Evolutionary conservation across 139 green algal genomes (phyloP).

Genomic region (Tetraselmis striata): DNA sequence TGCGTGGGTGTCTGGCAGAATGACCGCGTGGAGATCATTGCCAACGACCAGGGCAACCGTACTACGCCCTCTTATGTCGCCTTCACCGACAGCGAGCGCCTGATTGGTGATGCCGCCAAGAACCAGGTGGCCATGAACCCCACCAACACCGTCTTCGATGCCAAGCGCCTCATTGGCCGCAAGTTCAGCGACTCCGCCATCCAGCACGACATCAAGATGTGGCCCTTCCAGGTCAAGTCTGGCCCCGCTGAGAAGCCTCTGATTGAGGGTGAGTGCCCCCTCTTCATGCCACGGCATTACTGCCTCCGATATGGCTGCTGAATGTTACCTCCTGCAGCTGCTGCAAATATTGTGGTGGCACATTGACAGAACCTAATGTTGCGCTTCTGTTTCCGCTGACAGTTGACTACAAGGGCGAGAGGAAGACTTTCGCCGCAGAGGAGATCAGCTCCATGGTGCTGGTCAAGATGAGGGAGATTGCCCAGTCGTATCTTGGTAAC

Average conservation of each 20-base stretch:
- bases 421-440: slow-evolving; percentile 87
- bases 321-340: too few relatives aligned
- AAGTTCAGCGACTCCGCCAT: slow-evolving; percentile 76
- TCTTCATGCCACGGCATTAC: too few relatives aligned
- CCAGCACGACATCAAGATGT: slow-evolving; percentile 90
- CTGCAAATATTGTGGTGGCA: neutral
- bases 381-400: slow-evolving; percentile 14
- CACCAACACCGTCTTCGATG: slow-evolving; percentile 96
- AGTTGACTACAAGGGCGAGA: slow-evolving; percentile 92
- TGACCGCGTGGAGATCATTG: slow-evolving; percentile 87
- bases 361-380: neutral
- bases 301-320: too few relatives aligned
- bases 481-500: slow-evolving; percentile 58
- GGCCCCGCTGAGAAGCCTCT: slow-evolving; percentile 81
- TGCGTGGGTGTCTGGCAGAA: slow-evolving; percentile 93
- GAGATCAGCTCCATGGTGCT: slow-evolving; percentile 97
- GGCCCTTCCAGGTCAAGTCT: slow-evolving; percentile 69
- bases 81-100: slow-evolving; percentile 94
- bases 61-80: slow-evolving; percentile 94
- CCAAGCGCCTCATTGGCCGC: slow-evolving; percentile 94
- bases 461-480: slow-evolving; percentile 96
- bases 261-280: slow-evolving; percentile 47
- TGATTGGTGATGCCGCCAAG: slow-evolving; percentile 76
- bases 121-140: slow-evolving; percentile 96
- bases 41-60: slow-evolving; percentile 90